Evolutionary conservation across 129 eudicot genomes (phyloP).

Genomic region (Lactuca saligna): DNA sequence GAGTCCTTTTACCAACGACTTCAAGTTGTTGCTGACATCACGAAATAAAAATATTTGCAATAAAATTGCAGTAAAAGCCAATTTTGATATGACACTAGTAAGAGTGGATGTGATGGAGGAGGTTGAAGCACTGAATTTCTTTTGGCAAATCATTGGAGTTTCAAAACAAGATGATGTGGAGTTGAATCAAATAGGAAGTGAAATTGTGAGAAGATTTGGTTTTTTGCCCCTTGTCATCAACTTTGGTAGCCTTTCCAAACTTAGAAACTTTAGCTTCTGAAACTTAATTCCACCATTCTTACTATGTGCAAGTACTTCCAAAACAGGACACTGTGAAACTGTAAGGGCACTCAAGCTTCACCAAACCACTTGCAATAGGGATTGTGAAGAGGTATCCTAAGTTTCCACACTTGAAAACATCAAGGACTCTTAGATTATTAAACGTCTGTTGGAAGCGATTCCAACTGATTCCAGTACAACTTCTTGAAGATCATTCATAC

Average conservation of each 20-base stretch:
- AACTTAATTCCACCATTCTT: constrained; percentile 3
- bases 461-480: not conserved
- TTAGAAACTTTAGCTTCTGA: not conserved
- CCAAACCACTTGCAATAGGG: not conserved
- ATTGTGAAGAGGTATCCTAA: not conserved
- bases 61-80: not conserved
- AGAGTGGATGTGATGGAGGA: not conserved
- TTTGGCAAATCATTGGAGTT: not conserved
- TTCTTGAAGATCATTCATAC: not conserved
- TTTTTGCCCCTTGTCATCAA: not conserved
- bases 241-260: not conserved
- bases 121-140: not conserved
- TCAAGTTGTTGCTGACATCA: constrained; percentile 15
- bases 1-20: no score
- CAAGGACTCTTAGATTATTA: not conserved
- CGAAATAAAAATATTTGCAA: not conserved
- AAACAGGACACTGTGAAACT: not conserved
- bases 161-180: not conserved
- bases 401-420: not conserved
- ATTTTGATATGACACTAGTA: not conserved
- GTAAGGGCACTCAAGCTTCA: constrained; percentile 6
- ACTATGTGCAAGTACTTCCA: not conserved
- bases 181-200: not conserved
- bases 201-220: not conserved
- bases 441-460: not conserved